Percentiles rank a stretch among this genome's conserved stretches.
These are phyloP conservation scores for Kwoniella dendrophila DNA, from an alignment of 768 basidiomycete species.

Conservation along the genomic window DNA sequence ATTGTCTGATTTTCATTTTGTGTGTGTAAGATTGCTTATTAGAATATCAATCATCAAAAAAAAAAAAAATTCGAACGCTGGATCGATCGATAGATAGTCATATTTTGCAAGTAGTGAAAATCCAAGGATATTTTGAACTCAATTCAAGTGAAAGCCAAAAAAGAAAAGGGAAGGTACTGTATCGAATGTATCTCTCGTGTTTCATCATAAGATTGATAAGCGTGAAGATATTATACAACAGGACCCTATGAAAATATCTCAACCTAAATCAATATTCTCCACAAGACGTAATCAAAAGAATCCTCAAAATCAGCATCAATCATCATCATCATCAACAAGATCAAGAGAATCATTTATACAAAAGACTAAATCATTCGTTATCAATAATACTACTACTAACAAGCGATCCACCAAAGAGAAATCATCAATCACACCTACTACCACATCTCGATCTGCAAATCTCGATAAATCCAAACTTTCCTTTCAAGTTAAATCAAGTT, in stretches of 20 bases:
- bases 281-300: conserved; percentile 4
- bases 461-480: not conserved
- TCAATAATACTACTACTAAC: not conserved
- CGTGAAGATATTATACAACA: not conserved
- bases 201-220: no score
- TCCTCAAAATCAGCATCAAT: not conserved
- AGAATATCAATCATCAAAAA: no score
- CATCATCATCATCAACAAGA: not conserved
- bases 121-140: no score
- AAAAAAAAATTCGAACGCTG: no score
- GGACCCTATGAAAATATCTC: conserved; percentile 8
- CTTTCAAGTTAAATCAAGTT: not conserved
- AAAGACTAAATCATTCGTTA: conserved; percentile 1
- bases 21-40: no score
- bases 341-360: not conserved
- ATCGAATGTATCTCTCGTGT: no score
- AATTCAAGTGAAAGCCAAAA: not conserved
- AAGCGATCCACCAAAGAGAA: no score
- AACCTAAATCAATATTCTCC: conserved; percentile 12
- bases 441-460: not conserved
- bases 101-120: no score
- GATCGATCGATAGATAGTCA: no score
- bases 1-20: no score
- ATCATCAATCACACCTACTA: not conserved
- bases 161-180: not conserved